phyloP scores from a whole-genome alignment of 805 yeast species.

The Ogataea minuta region DNA sequence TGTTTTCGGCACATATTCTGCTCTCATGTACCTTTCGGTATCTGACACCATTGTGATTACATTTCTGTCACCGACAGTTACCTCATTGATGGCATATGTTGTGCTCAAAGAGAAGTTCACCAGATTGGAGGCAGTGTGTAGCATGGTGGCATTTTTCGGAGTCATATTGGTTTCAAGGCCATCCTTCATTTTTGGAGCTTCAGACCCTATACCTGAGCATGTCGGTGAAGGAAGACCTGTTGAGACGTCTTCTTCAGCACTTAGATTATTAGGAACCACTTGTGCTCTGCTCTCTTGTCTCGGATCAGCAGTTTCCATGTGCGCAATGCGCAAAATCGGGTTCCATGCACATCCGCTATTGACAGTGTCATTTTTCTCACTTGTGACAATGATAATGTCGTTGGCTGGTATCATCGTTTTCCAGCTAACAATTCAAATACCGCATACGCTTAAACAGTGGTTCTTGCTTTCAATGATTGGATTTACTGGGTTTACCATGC shows the following conservation, averaged over 20 bases:
- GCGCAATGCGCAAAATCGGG: slow-evolving; percentile 73
- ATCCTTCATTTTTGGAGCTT: slow-evolving; percentile 56
- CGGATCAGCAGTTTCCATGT: slow-evolving; percentile 69
- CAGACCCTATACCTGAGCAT: slow-evolving; percentile 1
- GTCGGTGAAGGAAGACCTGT: slow-evolving; percentile 34
- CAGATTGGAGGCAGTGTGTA: slow-evolving; percentile 64
- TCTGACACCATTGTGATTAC: slow-evolving; percentile 82
- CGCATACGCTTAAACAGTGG: slow-evolving; percentile 68
- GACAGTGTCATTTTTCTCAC: slow-evolving; percentile 74
- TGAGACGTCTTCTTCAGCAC: slow-evolving; percentile 52
- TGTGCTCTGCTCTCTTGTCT: slow-evolving; percentile 66
- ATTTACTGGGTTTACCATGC: slow-evolving; percentile 78
- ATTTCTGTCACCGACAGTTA: slow-evolving; percentile 72
- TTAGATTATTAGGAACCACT: slow-evolving; percentile 56
- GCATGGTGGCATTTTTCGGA: slow-evolving; percentile 66
- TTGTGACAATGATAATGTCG: slow-evolving; percentile 56
- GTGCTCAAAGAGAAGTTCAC: slow-evolving; percentile 67
- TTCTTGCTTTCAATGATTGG: slow-evolving; percentile 59
- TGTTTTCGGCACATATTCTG: slow-evolving; percentile 74
- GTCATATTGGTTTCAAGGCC: slow-evolving; percentile 84
- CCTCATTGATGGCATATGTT: slow-evolving; percentile 70
- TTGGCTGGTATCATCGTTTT: slow-evolving; percentile 47
- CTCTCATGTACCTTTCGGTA: slow-evolving; percentile 68
- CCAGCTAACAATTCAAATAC: slow-evolving; percentile 55
- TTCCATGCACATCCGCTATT: slow-evolving; percentile 75